Percentiles rank a stretch among this genome's conserved stretches.
Conservation (phyloP, 2,329 filamentous ascomycete genomes). For the Penicillium sp. region DNA sequence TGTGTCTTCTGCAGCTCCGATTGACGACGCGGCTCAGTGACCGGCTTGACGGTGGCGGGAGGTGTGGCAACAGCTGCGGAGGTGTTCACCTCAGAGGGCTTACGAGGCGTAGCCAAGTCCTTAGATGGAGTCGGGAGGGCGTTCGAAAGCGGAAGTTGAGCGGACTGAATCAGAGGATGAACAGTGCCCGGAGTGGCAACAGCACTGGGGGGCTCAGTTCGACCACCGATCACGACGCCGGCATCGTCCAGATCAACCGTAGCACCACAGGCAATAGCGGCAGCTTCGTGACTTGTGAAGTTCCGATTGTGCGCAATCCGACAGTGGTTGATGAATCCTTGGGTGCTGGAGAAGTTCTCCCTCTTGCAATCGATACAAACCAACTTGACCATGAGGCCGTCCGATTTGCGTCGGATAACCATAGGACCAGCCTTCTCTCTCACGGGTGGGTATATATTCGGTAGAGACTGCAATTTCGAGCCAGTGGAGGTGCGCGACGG, state of each 20-base stretch:
- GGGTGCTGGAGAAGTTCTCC: constrained; percentile 92
- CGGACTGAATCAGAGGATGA: constrained; percentile 64
- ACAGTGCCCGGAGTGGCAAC: constrained; percentile 56
- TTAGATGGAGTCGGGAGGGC: constrained; percentile 12
- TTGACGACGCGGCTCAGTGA: constrained; percentile 8
- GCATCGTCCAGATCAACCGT: constrained; percentile 72
- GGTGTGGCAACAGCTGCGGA: constrained; percentile 33
- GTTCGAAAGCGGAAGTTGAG: constrained; percentile 46
- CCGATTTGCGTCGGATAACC: constrained; percentile 78
- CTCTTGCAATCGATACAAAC: constrained; percentile 87
- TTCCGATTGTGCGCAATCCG: constrained; percentile 92
- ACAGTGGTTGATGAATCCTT: constrained; percentile 98
- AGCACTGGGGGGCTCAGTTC: constrained; percentile 34
- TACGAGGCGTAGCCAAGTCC: constrained; percentile 25
- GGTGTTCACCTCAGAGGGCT: constrained; percentile 16
- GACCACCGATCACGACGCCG: constrained; percentile 51
- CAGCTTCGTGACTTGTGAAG: constrained; percentile 95
- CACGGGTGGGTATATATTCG: constrained; percentile 71
- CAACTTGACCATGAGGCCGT: constrained; percentile 85
- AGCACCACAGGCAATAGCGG: constrained; percentile 84
- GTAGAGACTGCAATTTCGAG: constrained; percentile 70
- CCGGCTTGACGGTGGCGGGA: constrained; percentile 13
- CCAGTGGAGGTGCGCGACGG: constrained; percentile 63
- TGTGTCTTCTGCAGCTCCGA: constrained; percentile 26
- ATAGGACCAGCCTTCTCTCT: constrained; percentile 84